Evolutionary conservation across 768 basidiomycete genomes (phyloP), one percentile per base, ranked within the genome.

Genomic region (Tricholoma sp.): DNA sequence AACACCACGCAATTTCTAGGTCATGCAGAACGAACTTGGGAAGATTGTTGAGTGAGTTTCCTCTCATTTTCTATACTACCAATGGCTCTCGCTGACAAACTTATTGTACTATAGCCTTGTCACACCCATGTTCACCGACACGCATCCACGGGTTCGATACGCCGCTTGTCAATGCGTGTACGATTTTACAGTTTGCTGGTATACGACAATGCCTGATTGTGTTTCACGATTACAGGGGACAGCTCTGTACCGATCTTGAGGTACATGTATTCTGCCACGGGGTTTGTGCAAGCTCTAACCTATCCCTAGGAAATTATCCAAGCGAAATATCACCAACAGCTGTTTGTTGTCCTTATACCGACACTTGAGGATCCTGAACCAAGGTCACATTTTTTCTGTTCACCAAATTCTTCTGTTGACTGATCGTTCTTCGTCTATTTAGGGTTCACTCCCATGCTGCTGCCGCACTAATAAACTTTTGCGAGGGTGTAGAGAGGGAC

Each of bases 91-190:
- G 9, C 54, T 54, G 17, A 37, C 50, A 33, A 50, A 29, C 13
- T 7, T 5, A 31, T 31, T n/a, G 9, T 3, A 32, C 20, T 50
- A 2, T 55, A 91, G 90, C 33, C 76, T 93, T 12, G 88, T 93
- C 12, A 79, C 80, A 0, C 90, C 89, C 0, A 83, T 88, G 79
- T 91, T 93, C 65, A 73, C 75, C 29, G 92, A 96, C 66, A 67
- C 83, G 0, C 87, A 94, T 72, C 91, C 92, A 3, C 76, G 80
- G 69, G 89, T 92, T 61, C 63, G 88, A 58, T 71, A 78, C 58
- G 91, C 91, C 2, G 90, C 92, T 44, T 91, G 91, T 71, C 92
- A 94, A 73, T 92, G 91, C 77, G 76, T 92, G 91, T 93, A 77
- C 37, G 42, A 20, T 29, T 50, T 48, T 57, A 36, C 24, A 24